Conservation (phyloP, 179 eudicot genomes). For the Carnegiea gigantea region DNA sequence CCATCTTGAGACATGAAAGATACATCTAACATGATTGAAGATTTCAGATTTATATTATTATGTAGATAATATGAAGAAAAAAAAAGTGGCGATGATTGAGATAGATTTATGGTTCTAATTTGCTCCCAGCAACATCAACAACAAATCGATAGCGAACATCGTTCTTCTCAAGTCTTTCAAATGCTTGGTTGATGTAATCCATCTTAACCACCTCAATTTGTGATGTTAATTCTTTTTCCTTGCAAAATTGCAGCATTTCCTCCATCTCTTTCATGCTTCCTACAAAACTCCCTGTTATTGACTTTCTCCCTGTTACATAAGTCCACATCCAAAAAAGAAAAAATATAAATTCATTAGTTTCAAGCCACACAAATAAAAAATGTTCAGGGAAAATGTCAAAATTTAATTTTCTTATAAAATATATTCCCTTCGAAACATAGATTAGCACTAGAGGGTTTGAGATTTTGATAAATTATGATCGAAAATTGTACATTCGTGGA, state of each 20-base stretch:
- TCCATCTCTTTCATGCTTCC: constrained; percentile 94
- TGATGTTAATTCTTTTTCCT: constrained; percentile 61
- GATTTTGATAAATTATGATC: too few species aligned
- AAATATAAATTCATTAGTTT: neutral
- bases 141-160: constrained; percentile 93
- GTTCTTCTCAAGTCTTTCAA: constrained; percentile 89
- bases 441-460: too few species aligned
- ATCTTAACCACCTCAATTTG: constrained; percentile 81
- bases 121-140: constrained; percentile 82
- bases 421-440: too few species aligned
- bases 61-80: neutral
- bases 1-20: neutral
- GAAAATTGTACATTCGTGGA: too few species aligned
- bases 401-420: too few species aligned
- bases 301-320: constrained; percentile 59
- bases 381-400: too few species aligned
- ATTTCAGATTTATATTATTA: neutral
- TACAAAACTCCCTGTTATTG: constrained; percentile 80
- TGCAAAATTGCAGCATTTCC: constrained; percentile 79
- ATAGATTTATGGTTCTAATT: constrained; percentile 31
- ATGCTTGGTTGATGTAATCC: constrained; percentile 82
- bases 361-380: neutral
- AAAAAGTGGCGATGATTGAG: neutral
- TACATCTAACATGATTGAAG: neutral
- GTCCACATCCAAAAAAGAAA: neutral